Evolutionary conservation across 805 yeast genomes (phyloP), one percentile per base, ranked within the genome.

Genomic region (Hanseniaspora vineae): DNA sequence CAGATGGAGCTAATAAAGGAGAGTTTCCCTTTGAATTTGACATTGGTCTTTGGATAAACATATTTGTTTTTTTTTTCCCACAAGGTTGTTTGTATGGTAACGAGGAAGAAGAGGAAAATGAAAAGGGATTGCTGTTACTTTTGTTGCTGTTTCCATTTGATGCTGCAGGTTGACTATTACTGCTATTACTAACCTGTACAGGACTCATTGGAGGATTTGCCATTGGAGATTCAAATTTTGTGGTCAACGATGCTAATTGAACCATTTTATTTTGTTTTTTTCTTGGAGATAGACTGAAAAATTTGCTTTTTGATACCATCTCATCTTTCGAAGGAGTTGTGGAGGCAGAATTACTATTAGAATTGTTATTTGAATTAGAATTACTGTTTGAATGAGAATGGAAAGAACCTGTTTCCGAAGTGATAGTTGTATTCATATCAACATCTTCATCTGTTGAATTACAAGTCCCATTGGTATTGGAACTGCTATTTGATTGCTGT

Each of bases 211-310:
- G 6, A 33, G 37, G 12, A 13, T 33, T 33, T 11, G 12, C 6
- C 15, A n/a, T 33, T 33, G 37, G 15, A 33, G 37, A 33, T 33
- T 37, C 19, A 18, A 37, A 37, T 6, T 17, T 37, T 15, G 40
- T 37, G 12, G 40, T 17, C 40, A 37, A 37, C 17, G 40, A 37
- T n/a, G 40, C 40, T 5, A 37, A 15, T 37, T 37, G 40, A n/a
- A 17, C 19, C 40, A 37, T 37, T 37, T 37, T 37, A 10, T 37
- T 37, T 18, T 37, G 40, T 17, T 37, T 37, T 15, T 37, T 37
- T n/a, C 40, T n/a, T n/a, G 40, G 40, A n/a, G 40, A 37, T n/a
- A 37, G 19, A 37, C 40, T 37, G 40, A 37, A 37, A 15, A 37
- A n/a, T 37, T 15, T 37, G 19, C 17, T 37, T 37, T 37, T 37